Evolutionary conservation across 2,329 filamentous ascomycete genomes (phyloP), one percentile per base, ranked within the genome.

Genomic region (Colletotrichum tofieldiae): DNA sequence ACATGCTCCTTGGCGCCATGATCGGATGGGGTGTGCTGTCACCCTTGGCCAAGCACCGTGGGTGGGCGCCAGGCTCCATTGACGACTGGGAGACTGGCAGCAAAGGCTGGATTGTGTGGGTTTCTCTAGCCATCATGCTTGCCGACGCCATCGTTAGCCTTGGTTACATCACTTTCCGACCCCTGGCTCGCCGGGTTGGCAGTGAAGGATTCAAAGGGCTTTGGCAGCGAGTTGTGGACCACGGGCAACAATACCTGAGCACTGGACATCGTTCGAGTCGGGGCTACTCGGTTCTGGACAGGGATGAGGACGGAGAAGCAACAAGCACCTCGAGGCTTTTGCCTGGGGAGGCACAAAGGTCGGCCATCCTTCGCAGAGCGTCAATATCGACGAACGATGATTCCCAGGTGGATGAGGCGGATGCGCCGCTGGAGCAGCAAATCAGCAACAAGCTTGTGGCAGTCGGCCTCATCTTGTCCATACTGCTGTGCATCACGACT

Each of bases 81-180:
- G 88, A 90, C 67, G 93, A 97, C 80, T 99, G 96, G 96, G 93
- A 96, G 71, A 90, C 88, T 20, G 96, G 96, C 12, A 98, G 94
- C 80, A 98, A 98, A 83, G 96, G 96, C 49, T 99, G 96, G 96
- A 98, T 99, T 72, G 94, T 99, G 0, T 99, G 96, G 96, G 88
- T 97, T 2, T 98, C 94, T 43, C 85, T 99, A 39, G 94, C 96
- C 4, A 98, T 99, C 75, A 99, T 99, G 96, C 87, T 99, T 35
- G 94, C 94, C 29, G 96, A 99, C 82, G 94, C 96, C 0, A 87
- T 99, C 4, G 89, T 98, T 74, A 98, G 93, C 77, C 89, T 99
- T 12, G 91, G 93, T 1, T 95, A 95, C 86, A 88, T 98, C 51
- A 85, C 93, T 1, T 75, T 93, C 2, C 89, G 90, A 4, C 92